Evolutionary conservation across 1,284 basidiomycete genomes (phyloP), one percentile per base, ranked within the genome.

Genomic region (Phlebopus sp.): DNA sequence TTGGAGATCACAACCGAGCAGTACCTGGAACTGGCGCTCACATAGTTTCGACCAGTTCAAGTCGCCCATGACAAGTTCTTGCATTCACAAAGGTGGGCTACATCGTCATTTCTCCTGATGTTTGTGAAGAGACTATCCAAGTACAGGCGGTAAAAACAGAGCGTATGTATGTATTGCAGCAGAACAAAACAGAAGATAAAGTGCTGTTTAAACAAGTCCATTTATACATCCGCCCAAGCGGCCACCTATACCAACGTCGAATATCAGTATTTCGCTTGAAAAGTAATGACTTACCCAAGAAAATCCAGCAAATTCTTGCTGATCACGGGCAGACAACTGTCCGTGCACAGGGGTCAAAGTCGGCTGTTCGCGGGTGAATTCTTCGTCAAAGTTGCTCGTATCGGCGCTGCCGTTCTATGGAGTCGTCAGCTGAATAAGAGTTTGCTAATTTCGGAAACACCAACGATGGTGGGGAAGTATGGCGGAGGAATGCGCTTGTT

Each of bases 311-410:
- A 98, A 98, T 70, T 97, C 94, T 54, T 86, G 81, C 71, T 99
- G 97, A 64, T 99, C 95, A 54, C 87, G 84, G 35, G 88, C 69
- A n/a, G 90, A 91, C 54, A 99, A 72, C 56, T 97, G 93, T 27
- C 90, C 91, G 63, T 99, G 95, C 23, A 99, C 97, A 7, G 97
- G 97, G 2, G 97, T 99, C 58, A 99, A 74, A 13, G 95, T 99
- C 5, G 97, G 97, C 66, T 97, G 92, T 68, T 99, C 97, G 53
- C 81, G 79, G 36, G 97, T 99, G 65, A 98, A 98, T 69, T 99
- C 97, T 63, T 94, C 86, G 69, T 97, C 93, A 71, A 98, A 97
- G 73, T 96, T 92, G 62, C 84, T 86, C 41, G 82, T 89, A 69
- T 89, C 86, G 35, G 86, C 86, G 56, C 79, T 86, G 54, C 87